Percentiles rank a stretch among this genome's conserved stretches.
Evolutionary conservation across 2,329 filamentous ascomycete species (phyloP).

Genomic region (Hypoxylon sp.): DNA sequence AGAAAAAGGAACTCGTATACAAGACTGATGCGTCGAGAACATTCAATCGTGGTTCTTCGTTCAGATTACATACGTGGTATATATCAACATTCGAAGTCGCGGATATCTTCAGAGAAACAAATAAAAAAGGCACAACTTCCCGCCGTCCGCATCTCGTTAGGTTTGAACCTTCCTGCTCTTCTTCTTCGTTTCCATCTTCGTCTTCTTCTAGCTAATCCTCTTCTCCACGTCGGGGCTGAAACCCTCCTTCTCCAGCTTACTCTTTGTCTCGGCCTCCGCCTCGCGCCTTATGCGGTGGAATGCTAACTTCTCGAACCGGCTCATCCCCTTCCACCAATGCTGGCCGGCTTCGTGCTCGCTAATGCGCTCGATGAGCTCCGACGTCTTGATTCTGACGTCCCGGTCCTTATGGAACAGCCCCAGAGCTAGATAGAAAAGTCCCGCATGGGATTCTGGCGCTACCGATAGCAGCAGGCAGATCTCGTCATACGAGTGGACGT

Average conservation of each 20-base stretch:
- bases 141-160: constrained; percentile 1
- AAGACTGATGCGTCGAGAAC: constrained; percentile 5
- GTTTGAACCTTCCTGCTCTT: constrained; percentile 28
- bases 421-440: constrained; percentile 90
- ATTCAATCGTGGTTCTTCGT: constrained; percentile 33
- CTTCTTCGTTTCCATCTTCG: not conserved
- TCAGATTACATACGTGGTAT: constrained; percentile 45
- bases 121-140: constrained; percentile 9
- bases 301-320: constrained; percentile 89
- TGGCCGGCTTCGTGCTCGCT: constrained; percentile 89
- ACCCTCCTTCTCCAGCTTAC: constrained; percentile 63
- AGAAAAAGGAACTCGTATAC: constrained; percentile 9
- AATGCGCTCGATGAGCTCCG: constrained; percentile 85
- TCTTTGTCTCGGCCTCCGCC: constrained; percentile 66
- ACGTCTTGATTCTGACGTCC: constrained; percentile 82
- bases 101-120: constrained; percentile 44
- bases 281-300: constrained; percentile 84
- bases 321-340: constrained; percentile 91
- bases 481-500: constrained; percentile 85
- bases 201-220: constrained; percentile 62
- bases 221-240: constrained; percentile 61
- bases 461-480: constrained; percentile 87
- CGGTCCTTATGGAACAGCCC: constrained; percentile 91
- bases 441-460: constrained; percentile 87
- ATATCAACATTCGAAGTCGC: constrained; percentile 38